phyloP scores from a whole-genome alignment of 805 yeast species.

The Wickerhamomyces pijperi region DNA sequence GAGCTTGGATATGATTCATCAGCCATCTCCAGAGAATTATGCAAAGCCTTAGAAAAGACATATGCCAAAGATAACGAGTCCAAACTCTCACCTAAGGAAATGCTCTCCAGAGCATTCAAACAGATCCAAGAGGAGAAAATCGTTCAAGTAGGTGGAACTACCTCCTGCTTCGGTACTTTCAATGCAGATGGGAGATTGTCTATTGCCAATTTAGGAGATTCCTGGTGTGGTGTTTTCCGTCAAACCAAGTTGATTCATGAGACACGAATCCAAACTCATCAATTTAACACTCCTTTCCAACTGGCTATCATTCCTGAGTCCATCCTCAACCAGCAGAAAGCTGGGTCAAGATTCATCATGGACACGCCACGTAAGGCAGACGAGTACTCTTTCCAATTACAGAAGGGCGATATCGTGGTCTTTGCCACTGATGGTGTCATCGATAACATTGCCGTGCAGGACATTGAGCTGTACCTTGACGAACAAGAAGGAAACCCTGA shows the following conservation, averaged over 20 bases:
- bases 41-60: constrained; percentile 38
- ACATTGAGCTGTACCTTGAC: constrained; percentile 55
- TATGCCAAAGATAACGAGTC: constrained; percentile 5
- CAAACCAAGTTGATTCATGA: constrained; percentile 46
- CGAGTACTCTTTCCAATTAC: constrained; percentile 49
- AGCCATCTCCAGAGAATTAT: constrained; percentile 74
- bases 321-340: constrained; percentile 34
- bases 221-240: constrained; percentile 86
- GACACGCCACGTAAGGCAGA: constrained; percentile 66
- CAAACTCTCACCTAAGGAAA: constrained; percentile 22
- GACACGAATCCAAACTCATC: constrained; percentile 72
- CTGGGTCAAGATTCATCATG: constrained; percentile 51
- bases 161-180: constrained; percentile 76
- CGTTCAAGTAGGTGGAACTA: constrained; percentile 87
- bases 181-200: constrained; percentile 40
- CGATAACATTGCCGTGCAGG: constrained; percentile 70
- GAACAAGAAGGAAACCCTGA: constrained; percentile 30
- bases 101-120: constrained; percentile 47
- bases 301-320: constrained; percentile 71
- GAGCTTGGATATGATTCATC: constrained; percentile 85
- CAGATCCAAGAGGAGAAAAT: constrained; percentile 39
- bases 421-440: constrained; percentile 92
- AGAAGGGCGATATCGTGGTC: constrained; percentile 64
- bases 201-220: constrained; percentile 85
- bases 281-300: constrained; percentile 88